Evolutionary conservation across 2,329 filamentous ascomycete species (phyloP).

Genomic region (Fusarium scirpi): DNA sequence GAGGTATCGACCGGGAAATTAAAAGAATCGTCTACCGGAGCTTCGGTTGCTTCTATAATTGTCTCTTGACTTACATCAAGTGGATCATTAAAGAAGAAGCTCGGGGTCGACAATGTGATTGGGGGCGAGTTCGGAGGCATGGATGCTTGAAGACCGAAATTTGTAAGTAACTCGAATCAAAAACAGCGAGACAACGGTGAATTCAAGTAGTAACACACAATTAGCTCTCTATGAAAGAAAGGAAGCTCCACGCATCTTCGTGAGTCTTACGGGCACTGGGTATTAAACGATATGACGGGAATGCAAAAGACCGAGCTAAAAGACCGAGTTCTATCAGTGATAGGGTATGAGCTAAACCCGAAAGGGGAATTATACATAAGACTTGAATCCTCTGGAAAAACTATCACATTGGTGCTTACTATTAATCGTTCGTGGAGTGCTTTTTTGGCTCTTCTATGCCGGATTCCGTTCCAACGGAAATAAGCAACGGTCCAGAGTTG

Average conservation of each 20-base stretch:
- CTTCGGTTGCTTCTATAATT: neutral
- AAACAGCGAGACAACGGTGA: conserved; percentile 23
- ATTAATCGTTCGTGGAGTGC: neutral
- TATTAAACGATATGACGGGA: neutral
- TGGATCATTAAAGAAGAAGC: conserved; percentile 34
- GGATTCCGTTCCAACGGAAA: neutral
- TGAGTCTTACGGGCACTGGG: neutral
- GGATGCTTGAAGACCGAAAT: neutral
- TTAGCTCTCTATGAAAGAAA: neutral
- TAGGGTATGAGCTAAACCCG: conserved; percentile 9
- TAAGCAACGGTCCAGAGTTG: conserved; percentile 28
- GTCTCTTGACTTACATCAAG: conserved; percentile 19
- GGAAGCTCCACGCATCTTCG: conserved; percentile 2
- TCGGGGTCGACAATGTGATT: conserved; percentile 24
- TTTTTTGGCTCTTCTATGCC: neutral
- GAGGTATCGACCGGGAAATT: neutral
- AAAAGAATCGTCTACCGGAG: conserved; percentile 6
- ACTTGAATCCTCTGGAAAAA: neutral
- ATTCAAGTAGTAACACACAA: conserved; percentile 10
- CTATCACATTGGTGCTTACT: neutral
- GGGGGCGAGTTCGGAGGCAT: conserved; percentile 17
- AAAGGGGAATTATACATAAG: neutral
- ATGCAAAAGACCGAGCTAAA: conserved; percentile 34
- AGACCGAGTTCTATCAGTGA: conserved; percentile 29
- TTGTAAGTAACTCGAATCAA: neutral